Evolutionary conservation across 164 flowering plant genomes (phyloP), one percentile per base, ranked within the genome.

Genomic region (Sextonia rubra): DNA sequence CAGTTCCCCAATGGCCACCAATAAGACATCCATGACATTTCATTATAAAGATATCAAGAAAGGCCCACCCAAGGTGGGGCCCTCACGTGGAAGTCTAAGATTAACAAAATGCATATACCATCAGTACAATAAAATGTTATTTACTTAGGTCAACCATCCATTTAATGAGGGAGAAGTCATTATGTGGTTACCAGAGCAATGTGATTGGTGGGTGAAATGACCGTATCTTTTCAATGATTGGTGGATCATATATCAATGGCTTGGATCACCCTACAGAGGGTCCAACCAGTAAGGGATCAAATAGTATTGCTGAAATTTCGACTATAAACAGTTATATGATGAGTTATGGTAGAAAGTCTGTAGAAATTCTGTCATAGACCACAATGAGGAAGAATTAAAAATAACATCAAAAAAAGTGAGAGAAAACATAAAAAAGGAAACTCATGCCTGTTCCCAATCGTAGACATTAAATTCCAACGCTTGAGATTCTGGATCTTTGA

Each of bases 401-500:
- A 52, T 3, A 52, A 66, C 25, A 47, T 17, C 0, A n/a, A 20
- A 32, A 12, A 37, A 1, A 0, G 58, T 15, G 6, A 52, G 20
- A 66, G 52, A 11, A 27, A 27, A 44, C 6, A 15, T 27, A 18
- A 32, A 27, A 62, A 27, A 27, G 44, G 6, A 18, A 64, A 29
- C n/a, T 12, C 67, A 64, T 75, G 86, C 97, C 93, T 92, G 92
- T 69, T 92, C 95, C 95, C 97, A 89, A 64, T 92, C 95, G 75
- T 87, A 89, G 32, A 90, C 87, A 30, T 1, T 30, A 11, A 90
- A 1, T 81, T 92, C 94, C 44, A 92, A 72, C 15, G 82, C 83
- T 76, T 90, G 95, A 67, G 92, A 58, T 61, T 87, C 78, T 2
- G 95, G 97, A 74, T 88, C 95, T 73, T 83, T 90, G 12, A 92